Base-by-base conservation (phyloP, 306 rosid species). In the Rosa multiflora region DNA sequence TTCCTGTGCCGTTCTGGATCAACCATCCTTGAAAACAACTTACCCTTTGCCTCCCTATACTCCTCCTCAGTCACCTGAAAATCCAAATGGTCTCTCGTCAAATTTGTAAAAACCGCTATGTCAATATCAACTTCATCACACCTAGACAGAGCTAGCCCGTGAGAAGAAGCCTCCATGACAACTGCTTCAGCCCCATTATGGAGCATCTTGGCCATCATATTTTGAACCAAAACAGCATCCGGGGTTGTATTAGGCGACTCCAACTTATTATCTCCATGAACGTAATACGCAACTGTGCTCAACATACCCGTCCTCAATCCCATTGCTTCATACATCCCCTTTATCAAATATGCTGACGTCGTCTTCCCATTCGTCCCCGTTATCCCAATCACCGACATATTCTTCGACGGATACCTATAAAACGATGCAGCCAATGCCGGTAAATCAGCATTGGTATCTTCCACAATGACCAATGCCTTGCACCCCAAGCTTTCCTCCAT, bases 391-490 rank as follows among this genome's bases (percentile, higher is more conserved):
- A 93, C 90, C 0, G 97, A 92, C 96, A 95, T 90, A n/a, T 93
- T 89, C 82, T 83, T 90, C 0, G 98, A 92, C 7, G 97, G 99
- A n/a, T 89, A 76, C 88, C 81, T 83, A 68, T 91, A 95, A 83
- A 91, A 95, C 0, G 99, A 89, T 0, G 98, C 97, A 42, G 96
- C 99, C 89, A 93, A 83, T 0, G 84, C 85, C 9, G 96, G 79
- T 81, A 95, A 97, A 83, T 88, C 89, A 0, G 82, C 87, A 78
- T 86, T 88, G 1, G 97, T 95, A 62, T 95, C 99, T 52, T 95
- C 99, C 84, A 95, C 98, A 76, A 95, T 87, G 67, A 93, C 98
- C 88, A 93, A 87, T 74, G 99, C 99, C 88, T 91, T 93, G 67
- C 98, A 90, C 47, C 92, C 97, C 78, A 91, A 81, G 51, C 90